phyloP scores from a whole-genome alignment of 768 basidiomycete species.

The Boletus sensibilis region DNA sequence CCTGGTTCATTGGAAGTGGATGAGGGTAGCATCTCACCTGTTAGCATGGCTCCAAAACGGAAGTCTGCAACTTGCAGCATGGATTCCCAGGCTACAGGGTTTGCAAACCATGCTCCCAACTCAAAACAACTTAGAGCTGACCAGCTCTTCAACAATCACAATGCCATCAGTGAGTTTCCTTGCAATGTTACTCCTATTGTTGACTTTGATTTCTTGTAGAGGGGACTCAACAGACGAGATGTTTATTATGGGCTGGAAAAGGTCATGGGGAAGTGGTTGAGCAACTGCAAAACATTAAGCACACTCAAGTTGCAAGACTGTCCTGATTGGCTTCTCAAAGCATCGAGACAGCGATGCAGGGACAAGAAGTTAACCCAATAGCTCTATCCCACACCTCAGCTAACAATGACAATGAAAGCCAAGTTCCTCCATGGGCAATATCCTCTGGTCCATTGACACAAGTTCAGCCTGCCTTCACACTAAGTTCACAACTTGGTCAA shows the following conservation, averaged over 20 bases:
- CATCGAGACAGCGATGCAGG: neutral
- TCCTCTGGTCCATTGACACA: neutral
- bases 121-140: no score
- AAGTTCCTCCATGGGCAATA: neutral
- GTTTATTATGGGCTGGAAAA: neutral
- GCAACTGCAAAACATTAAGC: neutral
- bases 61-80: no score
- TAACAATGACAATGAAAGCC: neutral
- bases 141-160: no score
- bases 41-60: no score
- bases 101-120: no score
- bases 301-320: neutral
- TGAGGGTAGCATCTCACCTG: no score
- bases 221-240: no score
- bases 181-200: no score
- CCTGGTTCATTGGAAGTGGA: no score
- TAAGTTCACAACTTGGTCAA: neutral
- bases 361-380: neutral
- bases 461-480: neutral
- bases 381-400: neutral
- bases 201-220: no score
- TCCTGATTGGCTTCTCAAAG: neutral
- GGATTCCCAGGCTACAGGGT: no score
- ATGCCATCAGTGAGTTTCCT: no score
- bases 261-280: neutral